Evolutionary conservation across 768 basidiomycete species (phyloP).

Genomic region (Collybiopsis confluens): DNA sequence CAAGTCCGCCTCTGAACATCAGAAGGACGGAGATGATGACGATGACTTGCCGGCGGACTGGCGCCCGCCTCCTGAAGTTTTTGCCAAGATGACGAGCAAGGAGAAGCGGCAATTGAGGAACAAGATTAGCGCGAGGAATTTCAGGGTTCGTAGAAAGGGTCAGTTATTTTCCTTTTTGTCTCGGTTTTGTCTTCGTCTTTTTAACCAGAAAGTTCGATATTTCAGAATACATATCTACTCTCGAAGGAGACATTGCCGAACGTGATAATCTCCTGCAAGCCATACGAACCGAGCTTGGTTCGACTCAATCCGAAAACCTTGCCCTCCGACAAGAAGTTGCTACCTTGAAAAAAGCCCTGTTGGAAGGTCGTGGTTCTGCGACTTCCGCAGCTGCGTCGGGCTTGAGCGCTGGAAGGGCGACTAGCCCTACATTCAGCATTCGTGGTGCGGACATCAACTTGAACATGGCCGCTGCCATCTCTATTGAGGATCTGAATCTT

Average conservation of each 20-base stretch:
- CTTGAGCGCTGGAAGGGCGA: conserved; percentile 19
- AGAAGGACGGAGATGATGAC: conserved; percentile 35
- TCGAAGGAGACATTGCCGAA: conserved; percentile 91
- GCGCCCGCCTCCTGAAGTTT: conserved; percentile 87
- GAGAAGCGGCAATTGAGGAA: conserved; percentile 95
- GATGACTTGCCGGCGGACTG: conserved; percentile 70
- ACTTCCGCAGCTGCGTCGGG: not conserved
- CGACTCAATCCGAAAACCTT: conserved; percentile 74
- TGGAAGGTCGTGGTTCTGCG: conserved; percentile 54
- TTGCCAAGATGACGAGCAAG: conserved; percentile 91
- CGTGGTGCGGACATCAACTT: conserved; percentile 22
- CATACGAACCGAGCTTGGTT: conserved; percentile 79
- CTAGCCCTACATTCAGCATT: conserved; percentile 20
- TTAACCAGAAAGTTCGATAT: too few relatives aligned
- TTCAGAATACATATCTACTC: conserved; percentile 92
- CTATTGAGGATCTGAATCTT: conserved; percentile 33
- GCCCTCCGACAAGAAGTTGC: conserved; percentile 77
- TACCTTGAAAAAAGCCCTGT: conserved; percentile 67
- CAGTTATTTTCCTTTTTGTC: conserved; percentile 11
- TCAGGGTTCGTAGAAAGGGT: conserved; percentile 94
- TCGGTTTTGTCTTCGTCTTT: not conserved
- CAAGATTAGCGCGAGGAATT: conserved; percentile 95
- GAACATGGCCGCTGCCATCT: conserved; percentile 27
- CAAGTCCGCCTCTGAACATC: not conserved
- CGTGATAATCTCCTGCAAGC: conserved; percentile 87